phyloP scores from a whole-genome alignment of 345 rosid genomes.

The Cardamine occulta region DNA sequence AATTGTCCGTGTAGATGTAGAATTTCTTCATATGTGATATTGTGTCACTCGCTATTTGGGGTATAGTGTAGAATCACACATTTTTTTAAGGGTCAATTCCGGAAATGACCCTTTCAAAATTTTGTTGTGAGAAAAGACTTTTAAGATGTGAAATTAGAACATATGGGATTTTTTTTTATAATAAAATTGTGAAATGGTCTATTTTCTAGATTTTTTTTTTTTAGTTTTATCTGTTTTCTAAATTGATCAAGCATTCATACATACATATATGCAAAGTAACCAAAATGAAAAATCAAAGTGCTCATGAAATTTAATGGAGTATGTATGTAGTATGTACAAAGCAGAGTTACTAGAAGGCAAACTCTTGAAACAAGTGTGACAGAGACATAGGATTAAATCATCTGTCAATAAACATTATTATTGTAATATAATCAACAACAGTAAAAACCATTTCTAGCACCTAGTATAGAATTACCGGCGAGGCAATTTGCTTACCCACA shows the following conservation, averaged over 20 bases:
- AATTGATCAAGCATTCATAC: background rate
- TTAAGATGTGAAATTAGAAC: too few relatives aligned
- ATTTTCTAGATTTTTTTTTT: too few relatives aligned
- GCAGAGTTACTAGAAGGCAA: background rate
- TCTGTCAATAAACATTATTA: conserved; percentile 24
- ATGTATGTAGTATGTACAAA: background rate
- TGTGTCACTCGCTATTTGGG: too few relatives aligned
- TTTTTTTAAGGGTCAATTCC: too few relatives aligned
- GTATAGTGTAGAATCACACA: background rate
- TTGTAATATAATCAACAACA: conserved; percentile 22
- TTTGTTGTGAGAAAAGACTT: too few relatives aligned
- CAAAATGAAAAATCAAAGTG: background rate
- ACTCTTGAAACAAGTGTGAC: conserved; percentile 17
- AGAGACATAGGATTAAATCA: background rate
- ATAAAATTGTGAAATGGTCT: too few relatives aligned
- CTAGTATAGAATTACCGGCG: conserved; percentile 2
- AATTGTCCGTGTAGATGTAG: too few relatives aligned
- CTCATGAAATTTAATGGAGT: background rate
- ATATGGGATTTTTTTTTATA: too few relatives aligned
- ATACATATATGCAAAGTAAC: background rate
- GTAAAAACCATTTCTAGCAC: conserved; percentile 22
- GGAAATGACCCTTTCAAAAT: too few relatives aligned
- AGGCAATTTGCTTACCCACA: conserved; percentile 3
- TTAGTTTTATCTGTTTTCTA: background rate
- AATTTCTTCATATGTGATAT: background rate